These are phyloP conservation scores for Fusarium robinianum DNA, from an alignment of 2,329 filamentous ascomycete genomes.

Conservation along the genomic window DNA sequence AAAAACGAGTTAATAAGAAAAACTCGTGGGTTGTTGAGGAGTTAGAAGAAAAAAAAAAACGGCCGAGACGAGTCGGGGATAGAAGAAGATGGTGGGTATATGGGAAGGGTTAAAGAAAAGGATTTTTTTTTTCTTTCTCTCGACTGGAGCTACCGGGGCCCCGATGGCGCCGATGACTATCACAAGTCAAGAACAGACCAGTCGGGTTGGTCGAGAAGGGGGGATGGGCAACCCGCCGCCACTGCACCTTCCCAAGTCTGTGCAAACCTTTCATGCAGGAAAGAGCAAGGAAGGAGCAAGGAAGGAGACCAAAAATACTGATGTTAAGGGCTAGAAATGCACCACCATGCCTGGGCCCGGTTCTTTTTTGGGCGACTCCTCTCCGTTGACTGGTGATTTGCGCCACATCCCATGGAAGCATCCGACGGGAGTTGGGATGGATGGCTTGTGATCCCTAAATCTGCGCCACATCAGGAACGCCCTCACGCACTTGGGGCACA, in stretches of 20 bases:
- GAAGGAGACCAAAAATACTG: too few species aligned
- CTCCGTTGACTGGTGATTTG: too few species aligned
- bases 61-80: constrained; percentile 28
- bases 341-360: too few species aligned
- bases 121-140: constrained; percentile 26
- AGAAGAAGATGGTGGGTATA: constrained; percentile 11
- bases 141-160: constrained; percentile 32
- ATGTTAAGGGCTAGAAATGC: too few species aligned
- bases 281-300: too few species aligned
- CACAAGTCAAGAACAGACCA: constrained; percentile 32
- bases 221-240: constrained; percentile 16
- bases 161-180: constrained; percentile 16
- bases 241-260: constrained; percentile 17
- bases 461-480: constrained; percentile 14
- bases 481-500: too few species aligned
- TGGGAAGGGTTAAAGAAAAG: constrained; percentile 33
- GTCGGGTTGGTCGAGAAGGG: constrained; percentile 13
- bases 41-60: constrained; percentile 28
- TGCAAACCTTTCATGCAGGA: constrained; percentile 17
- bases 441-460: neutral
- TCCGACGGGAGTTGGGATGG: neutral
- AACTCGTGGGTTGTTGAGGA: constrained; percentile 25
- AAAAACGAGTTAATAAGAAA: constrained; percentile 7
- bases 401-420: too few species aligned
- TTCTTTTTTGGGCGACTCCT: too few species aligned